phyloP scores from a whole-genome alignment of 805 yeast genomes.

The Candida hungchunana region DNA sequence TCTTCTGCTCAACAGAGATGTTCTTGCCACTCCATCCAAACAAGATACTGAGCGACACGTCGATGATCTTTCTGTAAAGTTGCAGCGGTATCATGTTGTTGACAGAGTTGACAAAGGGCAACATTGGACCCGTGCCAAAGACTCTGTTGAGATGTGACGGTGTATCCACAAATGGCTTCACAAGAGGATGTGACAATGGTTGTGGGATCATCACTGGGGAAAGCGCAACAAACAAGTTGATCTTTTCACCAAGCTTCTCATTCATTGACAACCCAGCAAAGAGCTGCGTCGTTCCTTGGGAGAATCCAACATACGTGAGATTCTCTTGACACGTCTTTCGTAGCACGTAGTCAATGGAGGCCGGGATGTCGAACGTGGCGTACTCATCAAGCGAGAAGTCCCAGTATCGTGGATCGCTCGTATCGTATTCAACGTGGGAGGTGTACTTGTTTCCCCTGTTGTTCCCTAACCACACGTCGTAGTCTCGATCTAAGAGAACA shows the following conservation, averaged over 20 bases:
- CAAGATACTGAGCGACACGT: conserved; percentile 51
- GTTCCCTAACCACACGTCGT: conserved; percentile 93
- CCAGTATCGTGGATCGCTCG: conserved; percentile 60
- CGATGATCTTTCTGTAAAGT: conserved; percentile 62
- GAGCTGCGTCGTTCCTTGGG: conserved; percentile 93
- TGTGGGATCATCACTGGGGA: conserved; percentile 95
- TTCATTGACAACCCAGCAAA: conserved; percentile 74
- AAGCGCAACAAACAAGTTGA: conserved; percentile 66
- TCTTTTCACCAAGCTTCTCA: conserved; percentile 54
- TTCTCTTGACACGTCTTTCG: conserved; percentile 37
- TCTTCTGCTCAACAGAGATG: conserved; percentile 63
- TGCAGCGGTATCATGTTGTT: conserved; percentile 69
- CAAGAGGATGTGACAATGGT: conserved; percentile 71
- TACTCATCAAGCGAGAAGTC: conserved; percentile 88
- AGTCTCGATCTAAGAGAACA: conserved; percentile 70
- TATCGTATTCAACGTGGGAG: conserved; percentile 20
- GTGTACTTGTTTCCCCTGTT: conserved; percentile 92
- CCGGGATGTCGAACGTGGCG: conserved; percentile 87
- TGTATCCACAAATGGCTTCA: conserved; percentile 69
- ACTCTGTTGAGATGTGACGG: conserved; percentile 67
- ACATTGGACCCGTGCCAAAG: conserved; percentile 69
- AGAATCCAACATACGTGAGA: conserved; percentile 78
- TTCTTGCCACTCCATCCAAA: conserved; percentile 71
- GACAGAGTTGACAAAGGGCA: conserved; percentile 76
- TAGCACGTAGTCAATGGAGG: conserved; percentile 70